A percentile compares a stretch with the other conserved stretches of the same genome.
Conservation (phyloP, 108 stramenopile genomes). For the Schizochytrium sp. region DNA sequence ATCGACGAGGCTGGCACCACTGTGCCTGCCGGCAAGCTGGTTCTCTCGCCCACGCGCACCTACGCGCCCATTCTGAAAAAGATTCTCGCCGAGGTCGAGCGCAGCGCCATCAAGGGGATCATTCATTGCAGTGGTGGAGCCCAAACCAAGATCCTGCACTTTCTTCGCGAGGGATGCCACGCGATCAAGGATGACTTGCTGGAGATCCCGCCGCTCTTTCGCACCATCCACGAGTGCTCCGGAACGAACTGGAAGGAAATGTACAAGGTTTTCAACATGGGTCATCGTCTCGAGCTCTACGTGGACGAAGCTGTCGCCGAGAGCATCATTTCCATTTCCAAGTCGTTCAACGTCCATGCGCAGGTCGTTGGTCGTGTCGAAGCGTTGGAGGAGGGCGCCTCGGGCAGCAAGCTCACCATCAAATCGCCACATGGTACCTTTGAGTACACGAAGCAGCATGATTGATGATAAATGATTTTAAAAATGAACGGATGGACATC, state of each 20-base stretch:
- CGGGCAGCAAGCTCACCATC: constrained; percentile 6
- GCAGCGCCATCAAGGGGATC: not conserved
- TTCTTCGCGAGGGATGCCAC: not conserved
- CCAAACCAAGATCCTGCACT: constrained; percentile 20
- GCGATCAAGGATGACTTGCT: constrained; percentile 13
- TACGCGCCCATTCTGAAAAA: constrained; percentile 20
- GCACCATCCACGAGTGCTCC: not conserved
- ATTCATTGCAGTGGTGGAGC: constrained; percentile 19
- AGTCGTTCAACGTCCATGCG: not conserved
- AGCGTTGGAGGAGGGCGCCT: not conserved
- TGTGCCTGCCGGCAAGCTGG: constrained; percentile 20
- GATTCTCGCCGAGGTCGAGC: not conserved
- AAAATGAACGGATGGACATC: not conserved
- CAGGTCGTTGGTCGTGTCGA: constrained; percentile 20
- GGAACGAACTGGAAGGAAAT: constrained; percentile 15
- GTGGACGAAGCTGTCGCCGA: not conserved
- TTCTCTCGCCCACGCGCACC: constrained; percentile 18
- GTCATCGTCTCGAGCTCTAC: constrained; percentile 21
- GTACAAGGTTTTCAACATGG: constrained; percentile 25
- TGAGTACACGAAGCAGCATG: not conserved
- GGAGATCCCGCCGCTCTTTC: not conserved
- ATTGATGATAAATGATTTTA: not conserved
- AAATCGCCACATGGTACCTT: not conserved
- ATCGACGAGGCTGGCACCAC: not conserved
- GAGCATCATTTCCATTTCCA: not conserved